Evolutionary conservation across 163 green algal species (phyloP), one percentile per base, ranked within the genome.

Genomic region (Volvox carteri): DNA sequence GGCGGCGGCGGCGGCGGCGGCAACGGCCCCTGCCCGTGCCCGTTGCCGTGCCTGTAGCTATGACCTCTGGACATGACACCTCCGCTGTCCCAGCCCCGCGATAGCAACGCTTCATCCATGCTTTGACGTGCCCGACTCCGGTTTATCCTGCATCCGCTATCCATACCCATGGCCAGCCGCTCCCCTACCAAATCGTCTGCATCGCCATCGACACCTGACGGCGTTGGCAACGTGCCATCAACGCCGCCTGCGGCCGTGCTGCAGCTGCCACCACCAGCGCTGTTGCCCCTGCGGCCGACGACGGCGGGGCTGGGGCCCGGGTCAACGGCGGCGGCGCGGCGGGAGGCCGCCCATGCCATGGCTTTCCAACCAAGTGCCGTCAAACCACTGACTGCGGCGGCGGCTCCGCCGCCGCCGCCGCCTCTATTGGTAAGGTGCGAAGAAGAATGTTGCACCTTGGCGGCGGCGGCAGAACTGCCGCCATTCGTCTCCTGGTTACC

Each of bases 121-220:
- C 65, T 75, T 33, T 9, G 2, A 7, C 65, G 65, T 3, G 65
- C 25, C 8, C 65, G 62, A 23, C 54, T 23, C 4, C 21, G 28
- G n/a, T 74, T 37, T 3, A 74, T 41, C 67, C 67, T 48, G 1
- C 33, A 79, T 42, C 42, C 16, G 73, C 44, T 42, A 42, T 73
- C 81, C 18, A 42, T 52, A 14, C 58, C 18, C 83, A 88, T 88
- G 0, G 83, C 83, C 11, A 81, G 68, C 9, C 83, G 50, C 83
- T 88, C 83, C 5, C 83, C 83, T 7, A 88, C 83, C 8, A 88
- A 37, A 37, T 88, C 83, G 37, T 88, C 83, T 5, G 83, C 83
- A 37, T 88, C 83, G 16, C 83, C 83, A 25, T 88, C 83, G 4
- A 88, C 50, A 4, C 83, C 83, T 21, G 19, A 33, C 44, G 62